phyloP scores from a whole-genome alignment of 805 yeast genomes.

The Schwanniomyces sp. region DNA sequence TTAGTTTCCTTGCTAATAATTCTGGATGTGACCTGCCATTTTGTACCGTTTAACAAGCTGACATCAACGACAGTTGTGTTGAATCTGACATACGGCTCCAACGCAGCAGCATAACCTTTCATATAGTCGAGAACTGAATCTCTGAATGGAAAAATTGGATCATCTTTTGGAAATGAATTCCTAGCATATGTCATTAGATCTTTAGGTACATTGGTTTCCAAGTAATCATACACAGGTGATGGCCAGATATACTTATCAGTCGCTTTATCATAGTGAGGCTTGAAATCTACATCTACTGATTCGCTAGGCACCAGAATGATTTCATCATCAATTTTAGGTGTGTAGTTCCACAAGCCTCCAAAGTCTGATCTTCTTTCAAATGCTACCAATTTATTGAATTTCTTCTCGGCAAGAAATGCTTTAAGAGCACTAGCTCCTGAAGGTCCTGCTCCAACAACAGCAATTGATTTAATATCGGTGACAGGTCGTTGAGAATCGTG shows the following conservation, averaged over 20 bases:
- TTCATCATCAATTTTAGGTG: conserved; percentile 22
- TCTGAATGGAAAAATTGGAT: conserved; percentile 60
- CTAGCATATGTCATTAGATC: conserved; percentile 57
- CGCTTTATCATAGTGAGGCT: conserved; percentile 9
- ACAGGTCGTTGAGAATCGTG: background rate
- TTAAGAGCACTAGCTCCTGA: conserved; percentile 38
- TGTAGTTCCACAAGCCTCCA: conserved; percentile 83
- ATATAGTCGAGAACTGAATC: conserved; percentile 59
- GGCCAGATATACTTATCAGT: conserved; percentile 19
- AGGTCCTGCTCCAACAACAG: conserved; percentile 75
- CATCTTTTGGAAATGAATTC: conserved; percentile 7
- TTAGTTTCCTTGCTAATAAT: conserved; percentile 21
- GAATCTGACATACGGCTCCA: conserved; percentile 31
- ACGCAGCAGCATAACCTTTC: conserved; percentile 45
- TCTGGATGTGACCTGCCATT: conserved; percentile 9
- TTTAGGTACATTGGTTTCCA: conserved; percentile 68
- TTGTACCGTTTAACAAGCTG: conserved; percentile 8
- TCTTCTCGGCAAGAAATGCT: conserved; percentile 18
- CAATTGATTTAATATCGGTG: conserved; percentile 35
- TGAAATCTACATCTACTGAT: conserved; percentile 16
- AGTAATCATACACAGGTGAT: conserved; percentile 54
- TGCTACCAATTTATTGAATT: conserved; percentile 44
- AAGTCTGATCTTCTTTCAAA: conserved; percentile 53
- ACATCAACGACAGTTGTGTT: conserved; percentile 13
- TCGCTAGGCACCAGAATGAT: conserved; percentile 24